Conservation (phyloP, 345 rosid genomes). For the Gynandropsis gynandra region DNA sequence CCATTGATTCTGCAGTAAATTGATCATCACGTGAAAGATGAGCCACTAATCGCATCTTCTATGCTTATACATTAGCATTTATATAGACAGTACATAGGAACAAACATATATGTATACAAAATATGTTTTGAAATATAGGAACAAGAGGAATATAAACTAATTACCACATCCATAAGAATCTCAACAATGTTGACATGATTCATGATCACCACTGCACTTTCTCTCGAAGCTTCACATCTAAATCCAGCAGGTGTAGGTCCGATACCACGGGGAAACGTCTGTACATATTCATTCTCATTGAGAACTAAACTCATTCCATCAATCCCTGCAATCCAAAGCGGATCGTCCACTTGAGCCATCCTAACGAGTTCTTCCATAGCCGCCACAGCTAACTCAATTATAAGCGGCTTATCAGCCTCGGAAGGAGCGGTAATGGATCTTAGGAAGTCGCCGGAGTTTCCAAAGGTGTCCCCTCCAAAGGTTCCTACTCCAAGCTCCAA, state of each 20-base stretch:
- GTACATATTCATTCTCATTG: constrained; percentile 61
- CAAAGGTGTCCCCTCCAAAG: constrained; percentile 44
- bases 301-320: constrained; percentile 38
- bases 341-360: constrained; percentile 75
- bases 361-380: constrained; percentile 86
- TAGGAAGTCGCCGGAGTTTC: constrained; percentile 46
- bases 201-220: constrained; percentile 59
- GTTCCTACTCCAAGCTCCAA: constrained; percentile 39
- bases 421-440: constrained; percentile 31
- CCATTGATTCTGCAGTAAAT: constrained; percentile 64
- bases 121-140: too few relatives aligned
- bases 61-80: too few relatives aligned
- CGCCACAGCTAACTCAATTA: constrained; percentile 69
- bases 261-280: constrained; percentile 46
- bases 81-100: not conserved
- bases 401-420: constrained; percentile 55
- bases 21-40: too few relatives aligned
- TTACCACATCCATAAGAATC: constrained; percentile 79
- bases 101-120: constrained; percentile 8
- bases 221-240: constrained; percentile 75
- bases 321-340: constrained; percentile 57
- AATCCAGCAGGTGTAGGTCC: constrained; percentile 59
- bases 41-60: too few relatives aligned
- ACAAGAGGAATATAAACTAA: too few relatives aligned
- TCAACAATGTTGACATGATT: constrained; percentile 54